A percentile compares a stretch with the other conserved stretches of the same genome.
phyloP scores from a whole-genome alignment of 768 basidiomycete species.

The Calvatia gigantea region DNA sequence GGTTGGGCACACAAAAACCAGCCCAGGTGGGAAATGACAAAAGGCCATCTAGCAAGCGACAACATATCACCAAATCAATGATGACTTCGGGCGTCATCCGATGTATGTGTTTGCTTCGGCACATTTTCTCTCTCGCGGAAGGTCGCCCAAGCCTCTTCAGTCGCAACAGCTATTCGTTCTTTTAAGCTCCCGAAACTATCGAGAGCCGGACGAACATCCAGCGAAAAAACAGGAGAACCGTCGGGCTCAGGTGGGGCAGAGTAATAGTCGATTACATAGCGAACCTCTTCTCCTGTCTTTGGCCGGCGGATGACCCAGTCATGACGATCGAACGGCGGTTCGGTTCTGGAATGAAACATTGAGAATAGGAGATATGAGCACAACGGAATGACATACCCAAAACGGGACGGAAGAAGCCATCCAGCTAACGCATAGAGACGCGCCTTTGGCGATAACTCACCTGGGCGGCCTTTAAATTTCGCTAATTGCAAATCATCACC shows the following conservation, averaged over 20 bases:
- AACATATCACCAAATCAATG: too few species aligned
- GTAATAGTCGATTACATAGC: slow-evolving; percentile 99
- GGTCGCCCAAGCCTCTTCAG: slow-evolving; percentile 62
- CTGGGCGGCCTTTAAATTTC: slow-evolving; percentile 85
- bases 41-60: too few species aligned
- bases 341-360: slow-evolving; percentile 47
- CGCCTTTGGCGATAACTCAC: slow-evolving; percentile 94
- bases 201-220: slow-evolving; percentile 94
- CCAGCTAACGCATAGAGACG: slow-evolving; percentile 83
- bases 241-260: slow-evolving; percentile 86
- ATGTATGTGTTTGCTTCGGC: not conserved
- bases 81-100: not conserved
- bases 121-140: slow-evolving; percentile 30
- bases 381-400: slow-evolving; percentile 60
- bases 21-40: too few species aligned
- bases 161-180: slow-evolving; percentile 66
- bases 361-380: not conserved
- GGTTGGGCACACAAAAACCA: not conserved
- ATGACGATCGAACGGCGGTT: slow-evolving; percentile 96
- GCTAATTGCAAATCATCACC: slow-evolving; percentile 71
- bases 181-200: slow-evolving; percentile 79
- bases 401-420: slow-evolving; percentile 83
- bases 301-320: slow-evolving; percentile 94
- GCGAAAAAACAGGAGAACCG: slow-evolving; percentile 90
- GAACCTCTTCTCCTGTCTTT: slow-evolving; percentile 74